phyloP scores from a whole-genome alignment of 129 eudicot species.

The Kitagawia praeruptora region DNA sequence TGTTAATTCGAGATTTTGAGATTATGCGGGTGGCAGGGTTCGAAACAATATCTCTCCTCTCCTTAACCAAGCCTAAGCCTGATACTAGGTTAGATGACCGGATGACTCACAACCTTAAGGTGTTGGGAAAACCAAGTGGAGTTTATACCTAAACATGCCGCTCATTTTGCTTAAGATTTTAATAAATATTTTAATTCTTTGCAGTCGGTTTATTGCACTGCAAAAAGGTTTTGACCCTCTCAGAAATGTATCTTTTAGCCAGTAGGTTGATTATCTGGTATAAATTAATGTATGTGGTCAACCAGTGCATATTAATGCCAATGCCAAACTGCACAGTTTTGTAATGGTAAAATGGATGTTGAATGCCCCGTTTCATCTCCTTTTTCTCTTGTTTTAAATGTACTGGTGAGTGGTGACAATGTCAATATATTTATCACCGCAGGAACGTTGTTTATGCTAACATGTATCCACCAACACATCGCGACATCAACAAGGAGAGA shows the following conservation, averaged over 20 bases:
- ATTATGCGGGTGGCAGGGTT: not conserved
- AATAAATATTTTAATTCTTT: not conserved
- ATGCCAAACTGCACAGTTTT: not conserved
- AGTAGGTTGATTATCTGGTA: not conserved
- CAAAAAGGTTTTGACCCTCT: not conserved
- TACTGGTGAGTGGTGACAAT: slow-evolving; percentile 4
- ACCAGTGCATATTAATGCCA: not conserved
- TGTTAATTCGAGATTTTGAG: not conserved
- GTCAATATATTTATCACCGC: slow-evolving; percentile 18
- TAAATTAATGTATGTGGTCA: not conserved
- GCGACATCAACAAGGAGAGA: slow-evolving; percentile 19
- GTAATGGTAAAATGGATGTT: not conserved
- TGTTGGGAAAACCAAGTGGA: not conserved
- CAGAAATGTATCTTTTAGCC: not conserved
- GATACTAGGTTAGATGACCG: not conserved
- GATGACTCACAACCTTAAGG: not conserved
- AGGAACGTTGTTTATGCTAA: slow-evolving; percentile 28
- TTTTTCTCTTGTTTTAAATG: not conserved
- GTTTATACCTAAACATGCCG: not conserved
- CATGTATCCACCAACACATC: slow-evolving; percentile 21
- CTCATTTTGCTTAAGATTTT: not conserved
- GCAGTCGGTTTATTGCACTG: not conserved
- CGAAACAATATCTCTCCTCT: not conserved
- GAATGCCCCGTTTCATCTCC: not conserved
- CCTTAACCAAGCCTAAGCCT: not conserved